Evolutionary conservation across 768 basidiomycete species (phyloP).

Genomic region (Astraeus odoratus): DNA sequence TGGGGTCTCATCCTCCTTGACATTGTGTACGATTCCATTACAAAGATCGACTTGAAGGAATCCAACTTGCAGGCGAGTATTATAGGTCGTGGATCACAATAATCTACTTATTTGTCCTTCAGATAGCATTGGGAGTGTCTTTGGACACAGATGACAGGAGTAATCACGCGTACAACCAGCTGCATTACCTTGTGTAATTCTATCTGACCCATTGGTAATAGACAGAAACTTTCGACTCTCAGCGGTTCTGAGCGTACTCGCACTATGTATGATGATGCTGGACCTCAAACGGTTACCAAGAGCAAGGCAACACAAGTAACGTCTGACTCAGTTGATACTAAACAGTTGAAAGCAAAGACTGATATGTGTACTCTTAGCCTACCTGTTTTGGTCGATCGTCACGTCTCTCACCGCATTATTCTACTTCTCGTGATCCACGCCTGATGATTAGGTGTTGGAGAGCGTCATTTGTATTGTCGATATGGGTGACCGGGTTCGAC

Average conservation of each 20-base stretch:
- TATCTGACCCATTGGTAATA: constrained; percentile 21
- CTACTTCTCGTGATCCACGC: too few species aligned
- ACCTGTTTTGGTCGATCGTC: constrained; percentile 77
- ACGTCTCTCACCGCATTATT: constrained; percentile 76
- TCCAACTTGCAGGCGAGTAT: constrained; percentile 45
- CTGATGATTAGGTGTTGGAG: too few species aligned
- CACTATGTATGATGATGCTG: too few species aligned
- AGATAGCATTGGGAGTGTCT: constrained; percentile 24
- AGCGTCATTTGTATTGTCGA: too few species aligned
- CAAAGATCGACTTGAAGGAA: constrained; percentile 51
- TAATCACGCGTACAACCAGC: constrained; percentile 40
- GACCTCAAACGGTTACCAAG: too few species aligned
- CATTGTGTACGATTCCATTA: constrained; percentile 63
- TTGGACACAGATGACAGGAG: constrained; percentile 15
- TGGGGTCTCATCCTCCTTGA: constrained; percentile 78
- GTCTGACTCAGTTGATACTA: too few species aligned
- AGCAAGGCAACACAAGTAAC: too few species aligned
- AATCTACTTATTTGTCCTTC: background rate
- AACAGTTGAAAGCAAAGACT: too few species aligned
- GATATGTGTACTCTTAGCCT: constrained; percentile 57
- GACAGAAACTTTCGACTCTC: constrained; percentile 7
- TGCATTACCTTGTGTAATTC: constrained; percentile 32
- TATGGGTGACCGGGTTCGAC: too few species aligned
- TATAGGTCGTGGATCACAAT: background rate
- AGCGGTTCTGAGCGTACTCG: constrained; percentile 6